These are phyloP conservation scores for Yarrowia deformans DNA, from an alignment of 805 yeast genomes.

Conservation along the genomic window DNA sequence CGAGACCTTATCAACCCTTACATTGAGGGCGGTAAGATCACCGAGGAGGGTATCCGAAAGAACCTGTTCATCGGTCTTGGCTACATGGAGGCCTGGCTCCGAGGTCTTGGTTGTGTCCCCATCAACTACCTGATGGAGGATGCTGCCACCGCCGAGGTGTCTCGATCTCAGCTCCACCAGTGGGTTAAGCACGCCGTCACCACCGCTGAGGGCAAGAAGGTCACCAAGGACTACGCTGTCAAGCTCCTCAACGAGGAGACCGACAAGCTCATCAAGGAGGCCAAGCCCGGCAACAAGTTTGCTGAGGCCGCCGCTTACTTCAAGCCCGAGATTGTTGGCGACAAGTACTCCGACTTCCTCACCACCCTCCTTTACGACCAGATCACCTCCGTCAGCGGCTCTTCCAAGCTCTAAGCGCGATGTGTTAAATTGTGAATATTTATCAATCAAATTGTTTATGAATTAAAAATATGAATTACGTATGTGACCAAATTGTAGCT, in stretches of 20 bases:
- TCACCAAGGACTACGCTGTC: slow-evolving; percentile 61
- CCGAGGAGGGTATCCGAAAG: slow-evolving; percentile 71
- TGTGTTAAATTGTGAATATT: slow-evolving; percentile 35
- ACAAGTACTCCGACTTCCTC: slow-evolving; percentile 68
- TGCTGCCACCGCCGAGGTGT: slow-evolving; percentile 82
- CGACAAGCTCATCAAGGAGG: slow-evolving; percentile 57
- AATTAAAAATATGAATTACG: not conserved
- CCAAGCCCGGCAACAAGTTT: slow-evolving; percentile 59
- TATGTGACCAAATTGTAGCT: not conserved
- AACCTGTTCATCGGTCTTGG: slow-evolving; percentile 70
- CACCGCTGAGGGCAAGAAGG: slow-evolving; percentile 62
- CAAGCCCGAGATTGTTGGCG: slow-evolving; percentile 69
- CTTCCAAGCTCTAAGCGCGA: slow-evolving; percentile 37
- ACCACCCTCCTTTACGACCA: slow-evolving; percentile 63
- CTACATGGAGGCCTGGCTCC: slow-evolving; percentile 77
- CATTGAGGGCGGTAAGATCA: slow-evolving; percentile 64
- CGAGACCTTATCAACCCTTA: slow-evolving; percentile 67
- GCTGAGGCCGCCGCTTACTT: slow-evolving; percentile 64
- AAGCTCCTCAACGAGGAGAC: slow-evolving; percentile 64
- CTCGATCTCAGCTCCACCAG: slow-evolving; percentile 74
- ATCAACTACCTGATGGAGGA: slow-evolving; percentile 79
- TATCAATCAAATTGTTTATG: slow-evolving; percentile 33
- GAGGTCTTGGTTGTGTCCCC: slow-evolving; percentile 76
- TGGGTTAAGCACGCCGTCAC: slow-evolving; percentile 71
- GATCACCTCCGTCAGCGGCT: slow-evolving; percentile 33